phyloP scores from a whole-genome alignment of 2,329 filamentous ascomycete genomes.

The Nemania sp. region DNA sequence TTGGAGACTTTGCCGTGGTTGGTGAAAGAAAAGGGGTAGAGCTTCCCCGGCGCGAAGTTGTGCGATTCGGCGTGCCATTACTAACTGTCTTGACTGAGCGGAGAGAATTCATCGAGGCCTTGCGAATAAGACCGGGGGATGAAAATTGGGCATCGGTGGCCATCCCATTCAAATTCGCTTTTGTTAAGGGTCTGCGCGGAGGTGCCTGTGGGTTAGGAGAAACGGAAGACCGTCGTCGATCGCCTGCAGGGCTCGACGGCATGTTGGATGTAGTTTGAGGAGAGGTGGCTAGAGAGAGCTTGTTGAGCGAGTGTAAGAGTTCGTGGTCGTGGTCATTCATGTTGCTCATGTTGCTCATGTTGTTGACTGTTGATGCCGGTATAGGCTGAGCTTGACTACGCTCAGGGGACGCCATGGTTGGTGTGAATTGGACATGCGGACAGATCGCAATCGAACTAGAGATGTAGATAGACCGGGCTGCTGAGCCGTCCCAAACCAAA shows the following conservation, averaged over 20 bases:
- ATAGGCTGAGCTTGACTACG: slow-evolving; percentile 39
- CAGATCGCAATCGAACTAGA: slow-evolving; percentile 4
- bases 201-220: slow-evolving; percentile 54
- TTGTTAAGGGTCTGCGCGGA: slow-evolving; percentile 58
- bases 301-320: slow-evolving; percentile 47
- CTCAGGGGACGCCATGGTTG: slow-evolving; percentile 47
- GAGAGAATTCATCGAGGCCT: slow-evolving; percentile 69
- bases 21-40: slow-evolving; percentile 60
- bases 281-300: slow-evolving; percentile 55
- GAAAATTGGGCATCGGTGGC: slow-evolving; percentile 58
- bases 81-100: slow-evolving; percentile 63
- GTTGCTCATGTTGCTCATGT: no score
- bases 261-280: slow-evolving; percentile 52
- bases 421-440: slow-evolving; percentile 38
- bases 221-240: slow-evolving; percentile 41
- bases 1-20: slow-evolving; percentile 53
- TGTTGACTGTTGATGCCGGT: slow-evolving; percentile 29
- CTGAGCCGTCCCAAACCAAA: not conserved
- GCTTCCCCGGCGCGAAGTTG: slow-evolving; percentile 63
- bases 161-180: slow-evolving; percentile 47
- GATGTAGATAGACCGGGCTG: not conserved
- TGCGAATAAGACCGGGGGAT: slow-evolving; percentile 65
- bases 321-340: slow-evolving; percentile 35
- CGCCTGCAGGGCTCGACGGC: slow-evolving; percentile 28
- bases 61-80: slow-evolving; percentile 51